Conservation (phyloP, 2,329 filamentous ascomycete genomes). For the Diaporthe nobilis region DNA sequence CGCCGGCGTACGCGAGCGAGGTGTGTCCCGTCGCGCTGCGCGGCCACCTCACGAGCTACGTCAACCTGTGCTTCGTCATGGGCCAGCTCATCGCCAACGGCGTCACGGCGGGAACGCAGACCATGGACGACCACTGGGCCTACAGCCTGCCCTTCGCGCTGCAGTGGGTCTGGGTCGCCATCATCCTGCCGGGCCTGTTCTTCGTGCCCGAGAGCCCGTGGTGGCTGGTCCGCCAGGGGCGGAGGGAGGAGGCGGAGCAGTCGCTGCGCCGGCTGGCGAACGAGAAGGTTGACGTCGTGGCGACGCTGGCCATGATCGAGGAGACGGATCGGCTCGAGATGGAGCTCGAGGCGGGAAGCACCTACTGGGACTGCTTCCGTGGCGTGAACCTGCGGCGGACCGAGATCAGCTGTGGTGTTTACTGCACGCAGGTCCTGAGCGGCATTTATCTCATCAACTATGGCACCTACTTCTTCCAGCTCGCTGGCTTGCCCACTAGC, state of each 20-base stretch:
- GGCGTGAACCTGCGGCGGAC: conserved; percentile 66
- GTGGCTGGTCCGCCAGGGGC: conserved; percentile 62
- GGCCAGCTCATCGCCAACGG: conserved; percentile 70
- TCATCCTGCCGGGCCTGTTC: conserved; percentile 60
- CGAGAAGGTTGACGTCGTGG: conserved; percentile 60
- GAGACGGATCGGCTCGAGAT: conserved; percentile 71
- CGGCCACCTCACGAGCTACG: conserved; percentile 70
- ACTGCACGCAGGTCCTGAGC: conserved; percentile 75
- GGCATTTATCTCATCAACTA: conserved; percentile 76
- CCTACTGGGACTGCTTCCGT: conserved; percentile 65
- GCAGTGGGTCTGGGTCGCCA: conserved; percentile 65
- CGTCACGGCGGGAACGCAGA: conserved; percentile 59
- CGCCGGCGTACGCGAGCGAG: conserved; percentile 72
- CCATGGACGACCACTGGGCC: conserved; percentile 60
- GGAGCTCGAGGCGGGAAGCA: conserved; percentile 62
- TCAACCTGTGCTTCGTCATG: conserved; percentile 74
- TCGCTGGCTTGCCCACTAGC: conserved; percentile 65
- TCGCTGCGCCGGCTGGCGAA: conserved; percentile 61
- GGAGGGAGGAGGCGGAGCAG: conserved; percentile 56
- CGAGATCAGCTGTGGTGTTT: conserved; percentile 72
- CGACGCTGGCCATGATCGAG: conserved; percentile 68
- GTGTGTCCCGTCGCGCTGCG: conserved; percentile 72
- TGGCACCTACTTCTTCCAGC: conserved; percentile 72
- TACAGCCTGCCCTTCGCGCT: conserved; percentile 64
- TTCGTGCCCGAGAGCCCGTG: conserved; percentile 66